Evolutionary conservation across 495 filamentous ascomycete genomes (phyloP).

Genomic region (Ascobolus immersus): DNA sequence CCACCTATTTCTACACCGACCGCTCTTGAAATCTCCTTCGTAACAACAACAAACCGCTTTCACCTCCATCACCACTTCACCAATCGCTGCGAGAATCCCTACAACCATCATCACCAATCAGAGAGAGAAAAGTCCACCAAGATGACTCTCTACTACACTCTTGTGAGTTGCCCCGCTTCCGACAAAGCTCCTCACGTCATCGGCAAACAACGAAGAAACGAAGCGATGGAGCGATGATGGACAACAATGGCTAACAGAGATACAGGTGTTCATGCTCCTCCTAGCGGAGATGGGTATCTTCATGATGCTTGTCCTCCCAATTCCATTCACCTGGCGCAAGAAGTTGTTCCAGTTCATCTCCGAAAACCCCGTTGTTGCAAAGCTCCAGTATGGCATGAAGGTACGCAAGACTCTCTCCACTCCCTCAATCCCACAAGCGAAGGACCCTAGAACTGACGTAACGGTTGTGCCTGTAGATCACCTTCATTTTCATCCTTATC

Average conservation of each 20-base stretch:
- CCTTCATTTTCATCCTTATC: conserved; percentile 93
- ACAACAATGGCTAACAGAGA: conserved; percentile 12
- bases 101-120: too few species aligned
- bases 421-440: neutral
- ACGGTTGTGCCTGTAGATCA: conserved; percentile 45
- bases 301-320: conserved; percentile 68
- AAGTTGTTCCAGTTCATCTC: conserved; percentile 76
- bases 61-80: too few species aligned
- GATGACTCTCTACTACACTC: conserved; percentile 98
- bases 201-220: conserved; percentile 7
- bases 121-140: too few species aligned
- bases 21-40: too few species aligned
- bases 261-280: conserved; percentile 74
- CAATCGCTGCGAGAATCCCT: too few species aligned
- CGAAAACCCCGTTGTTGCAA: conserved; percentile 59
- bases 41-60: too few species aligned
- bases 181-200: too few species aligned
- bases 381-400: conserved; percentile 58
- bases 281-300: conserved; percentile 87
- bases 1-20: too few species aligned
- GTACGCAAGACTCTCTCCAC: conserved; percentile 20
- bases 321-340: conserved; percentile 65
- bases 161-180: conserved; percentile 36
- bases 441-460: conserved; percentile 22
- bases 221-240: conserved; percentile 6